Conservation (phyloP, 805 yeast genomes). For the Naumovozyma baii region DNA sequence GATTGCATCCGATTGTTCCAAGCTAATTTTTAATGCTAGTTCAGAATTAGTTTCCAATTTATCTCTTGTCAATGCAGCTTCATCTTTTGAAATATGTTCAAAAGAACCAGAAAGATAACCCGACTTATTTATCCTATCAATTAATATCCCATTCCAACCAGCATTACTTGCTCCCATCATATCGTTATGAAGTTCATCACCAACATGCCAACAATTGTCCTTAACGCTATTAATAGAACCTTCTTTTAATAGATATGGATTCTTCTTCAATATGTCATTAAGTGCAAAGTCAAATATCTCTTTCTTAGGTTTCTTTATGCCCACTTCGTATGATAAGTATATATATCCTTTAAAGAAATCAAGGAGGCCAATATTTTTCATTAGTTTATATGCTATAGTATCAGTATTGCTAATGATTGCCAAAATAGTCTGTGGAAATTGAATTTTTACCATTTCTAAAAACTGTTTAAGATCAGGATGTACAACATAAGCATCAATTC, state of each 20-base stretch:
- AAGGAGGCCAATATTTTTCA: conserved; percentile 39
- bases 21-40: conserved; percentile 14
- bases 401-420: conserved; percentile 57
- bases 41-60: conserved; percentile 20
- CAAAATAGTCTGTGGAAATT: conserved; percentile 29
- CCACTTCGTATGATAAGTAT: conserved; percentile 50
- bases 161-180: conserved; percentile 40
- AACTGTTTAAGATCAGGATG: conserved; percentile 46
- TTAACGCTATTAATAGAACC: conserved; percentile 14
- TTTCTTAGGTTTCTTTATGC: conserved; percentile 42
- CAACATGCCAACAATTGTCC: conserved; percentile 49
- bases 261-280: conserved; percentile 18
- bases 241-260: conserved; percentile 11
- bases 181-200: conserved; percentile 53
- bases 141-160: conserved; percentile 53
- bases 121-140: conserved; percentile 37
- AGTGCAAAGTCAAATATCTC: conserved; percentile 38
- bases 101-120: conserved; percentile 14
- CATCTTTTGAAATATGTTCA: conserved; percentile 7
- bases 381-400: conserved; percentile 37
- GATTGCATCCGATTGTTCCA: conserved; percentile 11
- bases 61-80: conserved; percentile 18
- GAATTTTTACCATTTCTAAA: conserved; percentile 27
- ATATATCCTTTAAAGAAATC: conserved; percentile 34
- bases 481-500: conserved; percentile 42